Base-by-base conservation (phyloP, 331 rosid species). In the Pyrus hybrid region DNA sequence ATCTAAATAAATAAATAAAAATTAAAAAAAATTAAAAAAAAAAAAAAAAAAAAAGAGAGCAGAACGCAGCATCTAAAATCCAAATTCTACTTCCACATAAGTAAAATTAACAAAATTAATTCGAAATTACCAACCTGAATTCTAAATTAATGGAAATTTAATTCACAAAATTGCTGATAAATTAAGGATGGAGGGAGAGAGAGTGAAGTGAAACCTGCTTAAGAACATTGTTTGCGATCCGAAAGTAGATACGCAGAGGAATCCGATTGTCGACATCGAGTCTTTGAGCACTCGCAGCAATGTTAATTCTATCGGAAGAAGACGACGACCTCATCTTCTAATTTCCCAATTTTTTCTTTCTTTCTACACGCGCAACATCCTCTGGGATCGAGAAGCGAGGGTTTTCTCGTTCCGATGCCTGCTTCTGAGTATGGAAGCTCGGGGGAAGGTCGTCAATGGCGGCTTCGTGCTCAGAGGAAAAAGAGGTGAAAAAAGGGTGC, bases 221-320 rank as follows among this genome's bases (percentile, higher is more conserved):
- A 86, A 91, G 91, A 63, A 93, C 76, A 76, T 87, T 93, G 75
- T 93, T 93, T 5, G 98, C 96, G 82, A 93, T 90, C 80, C 98
- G 90, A 33, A 76, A 78, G 79, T 93, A 93, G 68, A 86, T 88
- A 7, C 93, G 93, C 29, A 93, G 91, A 10, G 96, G 68, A 80
- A 93, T 90, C 73, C 95, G 87, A 67, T 93, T 85, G 47, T 93
- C 97, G 53, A 93, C 95, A 28, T 81, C 90, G 54, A 90, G 83
- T 60, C 77, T 83, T 83, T 81, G 94, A 67, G 98, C 87, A 63
- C 86, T 76, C 17, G 88, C 91, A 51, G 96, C 91, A 74, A 93
- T 84, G 88, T 86, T 86, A 68, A 93, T 87, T 72, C 80, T 73
- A 26, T 89, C 90, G 23, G 87, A 80, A 71, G 89, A 83, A 76